A percentile compares a stretch with the other conserved stretches of the same genome.
Evolutionary conservation across 2,329 filamentous ascomycete genomes (phyloP).

Genomic region (Akanthomyces muscarius): DNA sequence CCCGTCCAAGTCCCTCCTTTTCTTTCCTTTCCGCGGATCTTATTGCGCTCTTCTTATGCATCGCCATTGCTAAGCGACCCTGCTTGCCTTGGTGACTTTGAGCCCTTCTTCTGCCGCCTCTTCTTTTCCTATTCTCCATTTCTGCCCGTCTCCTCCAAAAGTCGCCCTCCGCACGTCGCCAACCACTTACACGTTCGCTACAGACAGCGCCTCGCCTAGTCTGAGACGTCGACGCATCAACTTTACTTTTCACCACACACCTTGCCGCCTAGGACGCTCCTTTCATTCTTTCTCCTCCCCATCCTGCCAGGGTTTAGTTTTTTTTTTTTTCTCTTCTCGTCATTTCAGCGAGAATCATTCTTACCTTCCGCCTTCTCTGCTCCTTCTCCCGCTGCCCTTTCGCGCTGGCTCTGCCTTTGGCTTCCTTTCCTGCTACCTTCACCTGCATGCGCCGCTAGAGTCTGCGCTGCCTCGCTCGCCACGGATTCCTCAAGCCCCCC

Average conservation of each 20-base stretch:
- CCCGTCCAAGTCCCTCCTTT: neutral
- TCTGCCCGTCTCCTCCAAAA: neutral
- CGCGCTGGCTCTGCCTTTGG: neutral
- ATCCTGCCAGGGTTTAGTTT: neutral
- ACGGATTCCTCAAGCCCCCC: conserved; percentile 2
- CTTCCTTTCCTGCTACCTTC: neutral
- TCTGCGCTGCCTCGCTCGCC: conserved; percentile 4
- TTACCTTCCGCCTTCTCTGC: neutral
- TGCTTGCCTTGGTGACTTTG: neutral
- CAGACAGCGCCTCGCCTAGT: conserved; percentile 3
- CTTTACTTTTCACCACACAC: conserved; percentile 5
- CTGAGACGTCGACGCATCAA: conserved; percentile 7
- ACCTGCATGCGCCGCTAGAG: conserved; percentile 8
- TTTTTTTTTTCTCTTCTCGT: neutral
- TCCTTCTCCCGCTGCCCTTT: too few species aligned
- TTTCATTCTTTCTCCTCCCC: neutral
- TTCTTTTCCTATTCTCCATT: neutral
- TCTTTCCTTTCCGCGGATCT: neutral
- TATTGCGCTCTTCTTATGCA: neutral
- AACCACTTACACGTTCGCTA: conserved; percentile 16
- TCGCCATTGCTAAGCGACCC: neutral
- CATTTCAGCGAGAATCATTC: neutral
- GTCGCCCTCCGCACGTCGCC: conserved; percentile 1
- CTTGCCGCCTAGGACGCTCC: neutral
- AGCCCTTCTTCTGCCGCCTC: neutral